These are phyloP conservation scores for Cryoendolithus antarcticus DNA, from an alignment of 2,329 filamentous ascomycete genomes.

Conservation along the genomic window DNA sequence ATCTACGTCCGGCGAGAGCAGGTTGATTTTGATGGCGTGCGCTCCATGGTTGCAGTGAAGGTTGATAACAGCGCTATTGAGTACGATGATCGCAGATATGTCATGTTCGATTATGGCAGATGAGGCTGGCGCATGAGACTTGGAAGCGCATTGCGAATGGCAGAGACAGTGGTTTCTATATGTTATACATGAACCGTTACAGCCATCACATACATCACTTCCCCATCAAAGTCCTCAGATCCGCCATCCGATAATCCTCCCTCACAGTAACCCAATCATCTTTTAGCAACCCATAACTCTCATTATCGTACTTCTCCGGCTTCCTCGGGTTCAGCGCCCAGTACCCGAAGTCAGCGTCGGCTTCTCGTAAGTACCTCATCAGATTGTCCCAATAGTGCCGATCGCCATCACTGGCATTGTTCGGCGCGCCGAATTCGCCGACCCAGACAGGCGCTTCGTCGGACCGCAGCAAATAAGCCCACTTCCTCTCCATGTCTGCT, in stretches of 20 bases:
- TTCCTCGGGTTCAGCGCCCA: conserved; percentile 60
- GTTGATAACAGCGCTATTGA: too few species aligned
- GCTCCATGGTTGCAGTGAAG: too few species aligned
- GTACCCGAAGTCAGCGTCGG: conserved; percentile 41
- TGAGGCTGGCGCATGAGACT: too few species aligned
- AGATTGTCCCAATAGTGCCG: conserved; percentile 55
- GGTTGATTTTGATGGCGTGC: too few species aligned
- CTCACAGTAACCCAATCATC: conserved; percentile 50
- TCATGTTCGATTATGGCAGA: too few species aligned
- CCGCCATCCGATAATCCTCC: conserved; percentile 14
- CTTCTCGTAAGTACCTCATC: conserved; percentile 49
- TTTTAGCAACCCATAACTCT: conserved; percentile 50
- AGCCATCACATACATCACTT: too few species aligned
- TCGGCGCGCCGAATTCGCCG: conserved; percentile 56
- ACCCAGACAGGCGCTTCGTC: conserved; percentile 54
- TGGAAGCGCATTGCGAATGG: too few species aligned
- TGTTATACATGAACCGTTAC: too few species aligned
- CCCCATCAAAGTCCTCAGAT: conserved; percentile 14
- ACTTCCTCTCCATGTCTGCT: conserved; percentile 50
- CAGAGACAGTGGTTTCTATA: too few species aligned
- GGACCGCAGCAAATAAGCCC: conserved; percentile 51
- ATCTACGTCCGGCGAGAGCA: too few species aligned
- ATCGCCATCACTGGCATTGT: conserved; percentile 48
- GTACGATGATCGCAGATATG: too few species aligned
- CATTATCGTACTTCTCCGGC: conserved; percentile 41